Base-by-base conservation (phyloP, 345 rosid genomes). In the Eucalyptus dawsonii region DNA sequence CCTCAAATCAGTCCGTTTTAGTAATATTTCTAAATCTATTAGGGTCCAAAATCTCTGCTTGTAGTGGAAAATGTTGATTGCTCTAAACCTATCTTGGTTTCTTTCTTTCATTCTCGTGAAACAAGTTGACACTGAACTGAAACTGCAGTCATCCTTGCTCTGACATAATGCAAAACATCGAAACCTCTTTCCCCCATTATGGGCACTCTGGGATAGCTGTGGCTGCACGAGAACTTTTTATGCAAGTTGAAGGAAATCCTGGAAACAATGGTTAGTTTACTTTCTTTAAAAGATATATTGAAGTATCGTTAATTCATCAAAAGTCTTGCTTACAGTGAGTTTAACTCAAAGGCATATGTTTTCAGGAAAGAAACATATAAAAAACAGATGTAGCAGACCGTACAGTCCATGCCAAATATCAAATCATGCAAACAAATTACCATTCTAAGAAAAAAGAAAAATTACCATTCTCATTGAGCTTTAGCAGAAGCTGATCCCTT, bases 141-240 rank as follows among this genome's bases (percentile, higher is more conserved):
- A 92, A 92, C 91, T 89, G 92, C 91, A 92, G 92, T 90, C 87
- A 89, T 89, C 89, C 92, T 67, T 89, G 89, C 88, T 91, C 83
- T 29, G 90, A 93, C 40, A 88, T 90, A 87, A 94, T 89, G 89
- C 90, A 67, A 90, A 88, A 62, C 34, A 91, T 95, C 31, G 93
- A 95, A 89, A 89, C 94, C 56, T 93, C 99, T 87, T 92, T 93
- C 87, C 97, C 94, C 76, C 98, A 95, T 90, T 95, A 96, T 88
- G 98, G 98, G 24, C 99, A 97, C 89, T 94, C 91, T 21, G 99
- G 99, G 89, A 95, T 97, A 56, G 95, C 95, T 88, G 96, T 94
- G 89, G 97, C 98, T 90, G 97, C 98, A 87, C 91, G 96, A 86
- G 99, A 97, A 91, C 96, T 97, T 54, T 96, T 89, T 89, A 88